phyloP scores from a whole-genome alignment of 345 rosid species.

The Hibiscus mutabilis region DNA sequence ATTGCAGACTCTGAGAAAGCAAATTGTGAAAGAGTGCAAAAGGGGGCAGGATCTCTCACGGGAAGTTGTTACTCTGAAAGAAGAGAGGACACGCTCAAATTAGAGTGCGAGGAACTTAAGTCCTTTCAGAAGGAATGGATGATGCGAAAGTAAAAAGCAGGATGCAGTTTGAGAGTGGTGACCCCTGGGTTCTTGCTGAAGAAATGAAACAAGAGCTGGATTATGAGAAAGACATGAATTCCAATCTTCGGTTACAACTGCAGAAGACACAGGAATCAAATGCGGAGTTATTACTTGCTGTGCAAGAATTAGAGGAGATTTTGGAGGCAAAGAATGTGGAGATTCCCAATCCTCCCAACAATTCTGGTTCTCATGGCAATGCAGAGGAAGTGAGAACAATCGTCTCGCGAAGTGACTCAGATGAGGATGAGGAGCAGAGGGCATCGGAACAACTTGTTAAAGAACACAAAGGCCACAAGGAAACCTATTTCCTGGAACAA shows the following conservation, averaged over 20 bases:
- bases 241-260: slow-evolving; percentile 66
- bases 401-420: slow-evolving; percentile 33
- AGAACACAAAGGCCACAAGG: slow-evolving; percentile 50
- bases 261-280: slow-evolving; percentile 88
- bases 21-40: slow-evolving; percentile 75
- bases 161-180: slow-evolving; percentile 50
- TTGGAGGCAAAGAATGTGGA: slow-evolving; percentile 51
- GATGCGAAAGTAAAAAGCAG: slow-evolving; percentile 40
- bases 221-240: slow-evolving; percentile 63
- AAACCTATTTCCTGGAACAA: slow-evolving; percentile 52
- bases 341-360: slow-evolving; percentile 18
- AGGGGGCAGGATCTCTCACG: slow-evolving; percentile 72
- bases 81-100: slow-evolving; percentile 58
- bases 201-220: slow-evolving; percentile 69
- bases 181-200: slow-evolving; percentile 51
- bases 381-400: slow-evolving; percentile 20
- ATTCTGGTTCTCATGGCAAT: slow-evolving; percentile 23
- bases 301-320: slow-evolving; percentile 76
- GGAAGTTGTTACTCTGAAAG: slow-evolving; percentile 55
- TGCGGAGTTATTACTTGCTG: slow-evolving; percentile 78
- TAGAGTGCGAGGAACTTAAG: slow-evolving; percentile 53
- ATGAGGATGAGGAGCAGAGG: slow-evolving; percentile 80
- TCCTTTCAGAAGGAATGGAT: slow-evolving; percentile 33
- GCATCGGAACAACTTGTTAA: slow-evolving; percentile 78
- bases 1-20: slow-evolving; percentile 75